Percentiles rank a stretch among this genome's conserved stretches.
phyloP scores from a whole-genome alignment of 495 filamentous ascomycete species.

The Thermochaetoides thermophila region DNA sequence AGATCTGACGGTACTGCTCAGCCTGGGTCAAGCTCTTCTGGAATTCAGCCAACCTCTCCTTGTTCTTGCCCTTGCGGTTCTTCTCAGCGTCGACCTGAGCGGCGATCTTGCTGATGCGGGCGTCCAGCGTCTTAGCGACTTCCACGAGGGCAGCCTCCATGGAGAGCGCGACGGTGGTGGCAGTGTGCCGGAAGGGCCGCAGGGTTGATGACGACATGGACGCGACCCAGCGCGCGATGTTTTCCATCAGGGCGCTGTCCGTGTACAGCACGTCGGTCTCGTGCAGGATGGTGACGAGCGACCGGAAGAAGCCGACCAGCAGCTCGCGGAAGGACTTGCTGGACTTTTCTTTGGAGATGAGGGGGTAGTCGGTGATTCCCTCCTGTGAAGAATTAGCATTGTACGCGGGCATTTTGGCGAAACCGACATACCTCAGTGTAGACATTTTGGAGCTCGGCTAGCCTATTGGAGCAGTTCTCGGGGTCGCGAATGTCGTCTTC shows the following conservation, averaged over 20 bases:
- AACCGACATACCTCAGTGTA: constrained; percentile 53
- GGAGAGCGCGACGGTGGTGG: constrained; percentile 63
- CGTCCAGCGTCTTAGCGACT: constrained; percentile 52
- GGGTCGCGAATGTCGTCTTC: constrained; percentile 71
- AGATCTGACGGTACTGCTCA: constrained; percentile 44
- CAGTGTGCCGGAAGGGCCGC: constrained; percentile 84
- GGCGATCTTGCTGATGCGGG: constrained; percentile 55
- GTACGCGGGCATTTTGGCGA: background rate
- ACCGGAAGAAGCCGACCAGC: constrained; percentile 62
- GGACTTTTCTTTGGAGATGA: constrained; percentile 63
- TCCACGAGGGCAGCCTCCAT: constrained; percentile 59
- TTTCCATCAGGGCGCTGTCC: constrained; percentile 62
- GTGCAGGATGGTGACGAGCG: constrained; percentile 59
- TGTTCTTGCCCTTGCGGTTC: constrained; percentile 54
- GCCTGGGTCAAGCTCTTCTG: constrained; percentile 50
- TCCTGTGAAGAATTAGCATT: constrained; percentile 30
- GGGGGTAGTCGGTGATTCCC: constrained; percentile 79
- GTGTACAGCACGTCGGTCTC: constrained; percentile 60
- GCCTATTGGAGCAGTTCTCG: constrained; percentile 53
- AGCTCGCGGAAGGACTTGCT: constrained; percentile 57
- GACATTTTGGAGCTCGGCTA: constrained; percentile 67
- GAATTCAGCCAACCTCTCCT: constrained; percentile 44
- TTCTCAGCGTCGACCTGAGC: constrained; percentile 63
- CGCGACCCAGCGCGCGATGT: constrained; percentile 70
- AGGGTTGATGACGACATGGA: constrained; percentile 70